Evolutionary conservation across 176 grass and related monocot species (phyloP), one percentile per base, ranked within the genome.

Genomic region (Lolium rigidum): DNA sequence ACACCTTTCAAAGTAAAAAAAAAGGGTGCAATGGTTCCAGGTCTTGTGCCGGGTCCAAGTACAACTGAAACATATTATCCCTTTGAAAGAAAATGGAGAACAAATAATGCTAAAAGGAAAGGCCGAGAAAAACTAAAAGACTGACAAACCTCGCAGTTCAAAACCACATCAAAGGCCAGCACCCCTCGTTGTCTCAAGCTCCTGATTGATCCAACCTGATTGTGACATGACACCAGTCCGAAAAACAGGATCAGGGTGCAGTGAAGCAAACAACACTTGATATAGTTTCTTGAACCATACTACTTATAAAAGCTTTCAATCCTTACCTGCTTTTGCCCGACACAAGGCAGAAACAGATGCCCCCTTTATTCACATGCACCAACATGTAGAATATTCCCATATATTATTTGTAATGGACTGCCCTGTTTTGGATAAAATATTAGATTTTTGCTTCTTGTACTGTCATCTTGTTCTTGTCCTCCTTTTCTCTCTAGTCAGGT

Each of bases 331-430:
- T 46, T 78, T 80, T 78, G 25, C 52, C 39, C 1, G 3, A 70
- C 22, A 83, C 21, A 76, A 14, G 9, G 76, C n/a, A 72, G 44
- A 31, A 86, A 56, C 9, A 79, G 22, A 63, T 66, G 71, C 57
- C 46, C 84, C 83, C 15, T 90, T 78, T 68, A 68, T 69, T 63
- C 37, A 74, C 57, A 66, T 21, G 44, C 25, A 58, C 20, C 25
- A 77, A 63, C 22, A 54, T 25, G 9, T 51, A 50, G 62, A 77
- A 77, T 81, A 89, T 76, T 90, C 50, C 8, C 20, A 52, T 55
- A 37, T 63, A 54, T 46, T 71, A 63, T 82, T 46, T 54, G 62
- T 28, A 82, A 86, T 61, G 14, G 3, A 1, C n/a, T 82, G 44
- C 69, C 25, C 41, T 49, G 70, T 70, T 82, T 82, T 16, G 5